A percentile compares a stretch with the other conserved stretches of the same genome.
These are phyloP conservation scores for Cyberlindnera maritima DNA, from an alignment of 805 yeast genomes.

Conservation along the genomic window DNA sequence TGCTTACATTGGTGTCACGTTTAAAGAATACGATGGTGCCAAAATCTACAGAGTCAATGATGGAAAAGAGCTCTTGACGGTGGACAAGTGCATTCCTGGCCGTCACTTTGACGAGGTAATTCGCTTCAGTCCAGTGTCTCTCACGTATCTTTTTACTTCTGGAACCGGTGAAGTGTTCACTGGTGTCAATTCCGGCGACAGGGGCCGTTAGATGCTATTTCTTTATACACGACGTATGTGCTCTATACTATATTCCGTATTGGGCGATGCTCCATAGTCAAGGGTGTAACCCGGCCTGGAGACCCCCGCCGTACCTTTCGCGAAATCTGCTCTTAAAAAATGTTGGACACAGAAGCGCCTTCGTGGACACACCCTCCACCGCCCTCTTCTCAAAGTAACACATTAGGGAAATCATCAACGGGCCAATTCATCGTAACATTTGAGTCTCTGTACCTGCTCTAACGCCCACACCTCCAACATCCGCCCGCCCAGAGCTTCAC, in stretches of 20 bases:
- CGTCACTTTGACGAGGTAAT: conserved; percentile 26
- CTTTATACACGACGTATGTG: neutral
- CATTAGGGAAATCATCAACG: no score
- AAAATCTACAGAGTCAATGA: conserved; percentile 36
- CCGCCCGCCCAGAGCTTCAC: no score
- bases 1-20: conserved; percentile 41
- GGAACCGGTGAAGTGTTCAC: conserved; percentile 20
- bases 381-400: no score
- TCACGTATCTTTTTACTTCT: conserved; percentile 28
- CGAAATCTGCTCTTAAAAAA: neutral
- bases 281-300: neutral
- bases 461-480: no score
- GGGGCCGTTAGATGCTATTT: neutral
- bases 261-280: neutral
- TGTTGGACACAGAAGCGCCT: neutral
- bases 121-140: conserved; percentile 32
- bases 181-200: conserved; percentile 5
- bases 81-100: conserved; percentile 21
- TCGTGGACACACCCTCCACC: no score
- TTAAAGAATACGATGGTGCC: conserved; percentile 39
- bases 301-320: neutral
- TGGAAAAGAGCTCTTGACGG: conserved; percentile 21
- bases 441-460: no score
- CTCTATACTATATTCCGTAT: neutral
- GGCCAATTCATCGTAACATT: no score